Conservation (phyloP, 192 early-diverging fungal species). For the Coemansia sp. region DNA sequence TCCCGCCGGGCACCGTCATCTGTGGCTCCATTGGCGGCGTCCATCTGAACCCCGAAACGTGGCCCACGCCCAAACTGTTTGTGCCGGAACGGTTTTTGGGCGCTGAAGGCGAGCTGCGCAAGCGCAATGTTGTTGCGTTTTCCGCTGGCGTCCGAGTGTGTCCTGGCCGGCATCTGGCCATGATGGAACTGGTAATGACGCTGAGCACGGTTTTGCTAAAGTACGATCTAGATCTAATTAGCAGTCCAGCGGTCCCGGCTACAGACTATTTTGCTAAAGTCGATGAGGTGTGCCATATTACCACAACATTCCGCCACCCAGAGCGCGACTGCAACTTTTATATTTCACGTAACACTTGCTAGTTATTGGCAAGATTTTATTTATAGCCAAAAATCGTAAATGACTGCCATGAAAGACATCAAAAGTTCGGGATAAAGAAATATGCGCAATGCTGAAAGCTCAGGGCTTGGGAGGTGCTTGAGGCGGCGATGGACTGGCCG, state of each 20-base stretch:
- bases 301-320: constrained; percentile 15
- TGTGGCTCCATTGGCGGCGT: constrained; percentile 22
- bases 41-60: constrained; percentile 23
- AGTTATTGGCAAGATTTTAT: background rate
- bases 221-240: constrained; percentile 22
- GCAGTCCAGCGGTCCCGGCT: background rate
- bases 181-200: constrained; percentile 22
- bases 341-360: background rate
- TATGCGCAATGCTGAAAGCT: background rate
- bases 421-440: background rate
- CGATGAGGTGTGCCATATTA: constrained; percentile 27
- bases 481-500: background rate
- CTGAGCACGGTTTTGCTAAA: constrained; percentile 23
- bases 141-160: constrained; percentile 28
- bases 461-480: background rate
- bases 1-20: constrained; percentile 23
- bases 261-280: constrained; percentile 8
- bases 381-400: background rate
- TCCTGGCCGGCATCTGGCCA: constrained; percentile 32
- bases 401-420: background rate
- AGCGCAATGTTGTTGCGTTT: constrained; percentile 20
- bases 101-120: constrained; percentile 20
- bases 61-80: constrained; percentile 23
- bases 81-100: constrained; percentile 35
- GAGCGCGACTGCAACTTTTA: constrained; percentile 22